Percentiles rank a stretch among this genome's conserved stretches.
These are phyloP conservation scores for Barnettozyma californica DNA, from an alignment of 805 yeast species.

Conservation along the genomic window DNA sequence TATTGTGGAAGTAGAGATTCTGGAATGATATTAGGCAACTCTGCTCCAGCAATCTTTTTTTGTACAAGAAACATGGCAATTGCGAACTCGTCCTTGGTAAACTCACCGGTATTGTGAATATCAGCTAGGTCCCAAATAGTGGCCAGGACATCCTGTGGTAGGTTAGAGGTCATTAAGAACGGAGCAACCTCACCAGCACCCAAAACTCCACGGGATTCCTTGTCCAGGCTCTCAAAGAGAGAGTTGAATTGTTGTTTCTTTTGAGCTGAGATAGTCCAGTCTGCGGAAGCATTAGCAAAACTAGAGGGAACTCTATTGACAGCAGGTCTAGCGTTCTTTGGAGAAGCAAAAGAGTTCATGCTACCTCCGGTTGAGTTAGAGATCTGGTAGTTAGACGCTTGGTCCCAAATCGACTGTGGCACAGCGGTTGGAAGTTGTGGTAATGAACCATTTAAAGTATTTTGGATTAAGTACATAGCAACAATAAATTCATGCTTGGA, in stretches of 20 bases:
- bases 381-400: constrained; percentile 21
- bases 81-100: constrained; percentile 77
- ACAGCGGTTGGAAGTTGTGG: constrained; percentile 48
- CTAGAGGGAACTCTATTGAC: constrained; percentile 33
- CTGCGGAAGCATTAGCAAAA: constrained; percentile 35
- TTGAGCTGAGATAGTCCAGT: constrained; percentile 65
- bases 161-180: constrained; percentile 81
- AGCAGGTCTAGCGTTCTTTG: constrained; percentile 19
- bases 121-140: constrained; percentile 94
- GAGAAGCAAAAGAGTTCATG: constrained; percentile 10
- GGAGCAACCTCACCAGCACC: constrained; percentile 81
- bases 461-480: constrained; percentile 94
- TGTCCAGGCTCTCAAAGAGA: constrained; percentile 76
- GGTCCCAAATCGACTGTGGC: constrained; percentile 39
- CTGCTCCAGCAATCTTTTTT: constrained; percentile 70
- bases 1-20: constrained; percentile 42
- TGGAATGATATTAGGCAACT: constrained; percentile 77
- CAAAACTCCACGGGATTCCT: constrained; percentile 52
- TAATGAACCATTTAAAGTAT: constrained; percentile 60
- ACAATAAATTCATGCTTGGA: constrained; percentile 72
- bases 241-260: constrained; percentile 75
- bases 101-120: constrained; percentile 76
- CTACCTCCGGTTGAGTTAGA: constrained; percentile 16
- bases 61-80: constrained; percentile 93
- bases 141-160: constrained; percentile 81